phyloP scores from a whole-genome alignment of 192 early-diverging fungal species.

The Phycomyces nitens region DNA sequence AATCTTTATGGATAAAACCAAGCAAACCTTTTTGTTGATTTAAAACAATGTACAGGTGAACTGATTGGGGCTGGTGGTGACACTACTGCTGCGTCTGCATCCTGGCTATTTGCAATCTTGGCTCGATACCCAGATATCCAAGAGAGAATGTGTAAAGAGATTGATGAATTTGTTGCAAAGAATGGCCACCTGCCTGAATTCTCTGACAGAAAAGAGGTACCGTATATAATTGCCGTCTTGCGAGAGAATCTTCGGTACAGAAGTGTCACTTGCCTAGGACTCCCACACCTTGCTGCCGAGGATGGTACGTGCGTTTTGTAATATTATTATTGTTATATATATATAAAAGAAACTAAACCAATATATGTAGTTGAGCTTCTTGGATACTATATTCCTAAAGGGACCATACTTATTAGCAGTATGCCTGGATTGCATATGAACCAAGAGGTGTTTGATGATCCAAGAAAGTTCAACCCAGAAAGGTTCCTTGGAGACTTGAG shows the following conservation, averaged over 20 bases:
- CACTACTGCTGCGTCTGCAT: constrained; percentile 9
- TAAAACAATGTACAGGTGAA: not conserved
- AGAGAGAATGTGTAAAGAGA: constrained; percentile 8
- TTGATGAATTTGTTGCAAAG: constrained; percentile 5
- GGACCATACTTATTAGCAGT: constrained; percentile 40
- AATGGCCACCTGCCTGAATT: not conserved
- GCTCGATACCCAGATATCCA: constrained; percentile 21
- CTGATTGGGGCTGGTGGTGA: constrained; percentile 5
- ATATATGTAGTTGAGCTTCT: constrained; percentile 7
- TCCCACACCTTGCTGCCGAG: constrained; percentile 9
- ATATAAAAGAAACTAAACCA: not conserved
- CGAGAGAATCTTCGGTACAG: constrained; percentile 15
- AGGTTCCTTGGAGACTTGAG: constrained; percentile 22
- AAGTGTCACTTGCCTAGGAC: constrained; percentile 4
- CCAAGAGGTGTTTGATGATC: constrained; percentile 31
- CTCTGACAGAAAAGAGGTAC: constrained; percentile 10
- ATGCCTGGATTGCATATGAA: constrained; percentile 43
- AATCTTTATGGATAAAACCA: too few relatives aligned
- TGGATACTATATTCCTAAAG: constrained; percentile 49
- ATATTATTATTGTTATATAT: not conserved
- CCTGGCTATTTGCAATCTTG: constrained; percentile 13
- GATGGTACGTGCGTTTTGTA: constrained; percentile 16
- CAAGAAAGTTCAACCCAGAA: constrained; percentile 47
- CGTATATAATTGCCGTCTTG: constrained; percentile 21
- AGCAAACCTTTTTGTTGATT: too few relatives aligned